A percentile compares a stretch with the other conserved stretches of the same genome.
phyloP scores from a whole-genome alignment of 805 yeast species.

The Saccharomycopsis oosterbeekiorum region DNA sequence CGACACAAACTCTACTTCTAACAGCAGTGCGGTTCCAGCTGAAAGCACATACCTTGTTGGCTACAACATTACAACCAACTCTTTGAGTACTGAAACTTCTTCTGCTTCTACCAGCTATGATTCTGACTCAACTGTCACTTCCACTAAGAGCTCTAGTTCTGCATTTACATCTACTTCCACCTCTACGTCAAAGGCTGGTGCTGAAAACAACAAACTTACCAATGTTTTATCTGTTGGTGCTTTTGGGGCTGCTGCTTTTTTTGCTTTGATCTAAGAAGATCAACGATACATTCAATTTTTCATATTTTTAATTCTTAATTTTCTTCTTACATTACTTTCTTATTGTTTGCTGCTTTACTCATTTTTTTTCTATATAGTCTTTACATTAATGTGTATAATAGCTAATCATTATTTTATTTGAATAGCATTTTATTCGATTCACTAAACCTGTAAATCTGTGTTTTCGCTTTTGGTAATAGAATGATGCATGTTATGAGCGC shows the following conservation, averaged over 20 bases:
- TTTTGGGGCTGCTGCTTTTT: conserved; percentile 26
- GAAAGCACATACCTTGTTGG: conserved; percentile 1
- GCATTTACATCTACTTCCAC: conserved; percentile 23
- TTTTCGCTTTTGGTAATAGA: no score
- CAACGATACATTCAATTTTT: no score
- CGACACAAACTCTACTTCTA: conserved; percentile 5
- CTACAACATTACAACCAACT: conserved; percentile 1
- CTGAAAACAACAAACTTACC: conserved; percentile 31
- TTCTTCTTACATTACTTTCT: no score
- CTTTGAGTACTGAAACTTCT: neutral
- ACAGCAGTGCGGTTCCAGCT: conserved; percentile 4
- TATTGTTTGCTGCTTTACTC: neutral
- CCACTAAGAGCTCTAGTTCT: conserved; percentile 20
- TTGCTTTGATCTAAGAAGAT: conserved; percentile 15
- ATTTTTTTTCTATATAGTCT: neutral
- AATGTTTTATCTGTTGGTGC: conserved; percentile 35
- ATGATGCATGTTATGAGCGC: no score
- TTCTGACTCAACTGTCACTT: conserved; percentile 11
- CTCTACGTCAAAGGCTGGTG: conserved; percentile 34
- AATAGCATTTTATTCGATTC: no score
- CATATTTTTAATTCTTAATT: neutral
- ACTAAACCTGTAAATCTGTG: no score
- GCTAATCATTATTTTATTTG: no score
- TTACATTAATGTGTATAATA: no score
- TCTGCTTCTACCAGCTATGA: neutral